Base-by-base conservation (phyloP, 78 protist genomes). In the Dictyostelium capitatum region DNA sequence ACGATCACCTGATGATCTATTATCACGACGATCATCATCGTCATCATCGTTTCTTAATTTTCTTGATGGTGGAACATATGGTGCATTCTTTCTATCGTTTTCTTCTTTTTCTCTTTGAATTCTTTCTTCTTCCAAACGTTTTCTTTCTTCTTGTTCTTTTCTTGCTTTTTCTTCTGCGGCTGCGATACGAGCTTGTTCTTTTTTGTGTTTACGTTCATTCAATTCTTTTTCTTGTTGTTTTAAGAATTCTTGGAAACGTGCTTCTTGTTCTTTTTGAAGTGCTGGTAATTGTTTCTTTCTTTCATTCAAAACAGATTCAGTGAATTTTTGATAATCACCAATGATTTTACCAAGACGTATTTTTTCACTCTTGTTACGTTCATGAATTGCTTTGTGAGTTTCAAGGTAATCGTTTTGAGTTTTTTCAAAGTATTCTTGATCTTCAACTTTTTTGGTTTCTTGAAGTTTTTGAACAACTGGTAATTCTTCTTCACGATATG, bases 401-500 rank as follows among this genome's bases (percentile, higher is more conserved):
- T 32, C n/a, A 59, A 74, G 32, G 37, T 6, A n/a, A 5, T 91
- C 90, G 4, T n/a, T 6, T 91, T 91, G 95, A 46, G 78, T 74
- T 15, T 28, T 25, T 30, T 50, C 83, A 74, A 75, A 80, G 89
- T 65, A 57, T 37, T 62, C 84, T 8, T 57, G 64, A 75, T 91
- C 95, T 65, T 91, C 90, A 28, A 54, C 11, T 10, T 73, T 75
- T 43, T 82, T 82, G 47, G 51, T 43, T 14, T 80, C 67, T 69
- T 77, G 75, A 15, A 67, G 77, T 11, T 43, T 47, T 28, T 91
- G 69, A 79, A 82, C 65, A 74, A 74, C 75, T 64, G 95, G 95
- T 41, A 74, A 77, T 56, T 91, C 95, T 25, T 91, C 95, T 28
- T 91, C 89, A 64, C 95, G 70, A 50, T 67, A 83, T 73, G 95